phyloP scores from a whole-genome alignment of 2,329 filamentous ascomycete genomes.

The Phaeosphaeriaceae sp. region DNA sequence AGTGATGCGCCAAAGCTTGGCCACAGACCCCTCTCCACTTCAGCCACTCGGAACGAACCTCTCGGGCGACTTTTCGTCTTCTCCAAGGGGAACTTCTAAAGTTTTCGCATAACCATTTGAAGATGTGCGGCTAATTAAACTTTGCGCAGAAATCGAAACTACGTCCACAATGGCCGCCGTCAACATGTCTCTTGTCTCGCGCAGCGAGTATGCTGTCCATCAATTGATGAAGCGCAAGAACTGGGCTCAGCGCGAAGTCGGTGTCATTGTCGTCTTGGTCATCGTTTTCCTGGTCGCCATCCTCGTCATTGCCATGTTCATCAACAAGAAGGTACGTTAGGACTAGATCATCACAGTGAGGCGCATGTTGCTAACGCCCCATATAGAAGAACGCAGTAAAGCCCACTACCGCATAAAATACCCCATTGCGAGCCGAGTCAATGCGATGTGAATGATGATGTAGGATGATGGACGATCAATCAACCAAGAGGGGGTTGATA shows the following conservation, averaged over 20 bases:
- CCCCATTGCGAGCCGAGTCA: not conserved
- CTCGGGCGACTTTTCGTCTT: conserved; percentile 2
- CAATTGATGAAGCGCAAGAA: conserved; percentile 61
- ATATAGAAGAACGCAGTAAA: conserved; percentile 20
- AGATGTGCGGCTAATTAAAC: conserved; percentile 11
- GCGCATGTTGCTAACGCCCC: conserved; percentile 5
- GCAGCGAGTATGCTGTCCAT: conserved; percentile 45
- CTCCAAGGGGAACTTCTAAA: not conserved
- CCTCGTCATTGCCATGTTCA: conserved; percentile 58
- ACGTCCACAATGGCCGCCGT: conserved; percentile 45
- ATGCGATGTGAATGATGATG: not conserved
- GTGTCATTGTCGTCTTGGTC: conserved; percentile 68
- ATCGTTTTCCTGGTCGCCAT: conserved; percentile 64
- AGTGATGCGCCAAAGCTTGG: conserved; percentile 24
- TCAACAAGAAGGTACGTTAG: conserved; percentile 52
- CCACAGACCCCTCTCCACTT: conserved; percentile 10
- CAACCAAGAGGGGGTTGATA: conserved; percentile 5
- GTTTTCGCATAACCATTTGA: not conserved
- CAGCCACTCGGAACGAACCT: conserved; percentile 5
- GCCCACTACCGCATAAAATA: conserved; percentile 17
- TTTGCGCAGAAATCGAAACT: conserved; percentile 21
- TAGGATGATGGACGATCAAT: conserved; percentile 5
- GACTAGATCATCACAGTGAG: not conserved
- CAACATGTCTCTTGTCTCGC: conserved; percentile 45
- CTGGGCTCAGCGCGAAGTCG: conserved; percentile 64